Percentiles rank a stretch among this genome's conserved stretches.
These are phyloP conservation scores for Phytopythium cucurbitacearum DNA, from an alignment of 352 stramenopile genomes.

Conservation along the genomic window DNA sequence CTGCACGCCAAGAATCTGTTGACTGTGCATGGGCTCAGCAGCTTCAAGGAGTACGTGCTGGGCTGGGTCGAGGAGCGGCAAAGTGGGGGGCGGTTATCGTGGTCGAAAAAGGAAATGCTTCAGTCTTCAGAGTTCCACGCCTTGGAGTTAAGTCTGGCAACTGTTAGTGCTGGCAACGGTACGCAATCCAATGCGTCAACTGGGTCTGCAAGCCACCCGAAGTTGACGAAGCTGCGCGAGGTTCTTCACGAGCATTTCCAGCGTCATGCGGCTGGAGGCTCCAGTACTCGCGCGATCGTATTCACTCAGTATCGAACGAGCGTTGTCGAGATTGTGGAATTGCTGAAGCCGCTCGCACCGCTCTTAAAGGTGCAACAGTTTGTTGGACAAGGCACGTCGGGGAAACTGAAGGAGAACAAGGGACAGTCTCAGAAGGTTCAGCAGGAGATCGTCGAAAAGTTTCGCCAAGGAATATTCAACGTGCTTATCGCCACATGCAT, in stretches of 20 bases:
- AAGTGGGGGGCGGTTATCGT: slow-evolving; percentile 39
- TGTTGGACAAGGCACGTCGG: slow-evolving; percentile 89
- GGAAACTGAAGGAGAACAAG: slow-evolving; percentile 78
- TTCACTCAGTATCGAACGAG: slow-evolving; percentile 97
- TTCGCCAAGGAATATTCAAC: slow-evolving; percentile 87
- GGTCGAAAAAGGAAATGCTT: slow-evolving; percentile 80
- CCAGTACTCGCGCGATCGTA: slow-evolving; percentile 94
- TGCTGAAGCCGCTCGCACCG: slow-evolving; percentile 58
- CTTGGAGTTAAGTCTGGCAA: slow-evolving; percentile 41
- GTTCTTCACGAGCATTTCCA: slow-evolving; percentile 86
- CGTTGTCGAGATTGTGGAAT: slow-evolving; percentile 91
- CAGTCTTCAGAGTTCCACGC: slow-evolving; percentile 67
- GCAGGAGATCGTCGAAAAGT: slow-evolving; percentile 92
- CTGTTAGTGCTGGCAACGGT: slow-evolving; percentile 8
- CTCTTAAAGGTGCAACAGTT: slow-evolving; percentile 91
- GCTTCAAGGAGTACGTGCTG: slow-evolving; percentile 68
- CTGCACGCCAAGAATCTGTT: slow-evolving; percentile 79
- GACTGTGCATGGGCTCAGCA: slow-evolving; percentile 66
- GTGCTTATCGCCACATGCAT: slow-evolving; percentile 94
- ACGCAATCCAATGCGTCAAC: slow-evolving; percentile 6
- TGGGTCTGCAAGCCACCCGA: slow-evolving; percentile 50
- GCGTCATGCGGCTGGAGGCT: slow-evolving; percentile 52
- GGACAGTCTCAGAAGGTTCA: slow-evolving; percentile 95
- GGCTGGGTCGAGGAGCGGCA: slow-evolving; percentile 53
- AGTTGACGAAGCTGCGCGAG: slow-evolving; percentile 89